phyloP scores from a whole-genome alignment of 2,329 filamentous ascomycete genomes.

The Paradendryphiella salina region DNA sequence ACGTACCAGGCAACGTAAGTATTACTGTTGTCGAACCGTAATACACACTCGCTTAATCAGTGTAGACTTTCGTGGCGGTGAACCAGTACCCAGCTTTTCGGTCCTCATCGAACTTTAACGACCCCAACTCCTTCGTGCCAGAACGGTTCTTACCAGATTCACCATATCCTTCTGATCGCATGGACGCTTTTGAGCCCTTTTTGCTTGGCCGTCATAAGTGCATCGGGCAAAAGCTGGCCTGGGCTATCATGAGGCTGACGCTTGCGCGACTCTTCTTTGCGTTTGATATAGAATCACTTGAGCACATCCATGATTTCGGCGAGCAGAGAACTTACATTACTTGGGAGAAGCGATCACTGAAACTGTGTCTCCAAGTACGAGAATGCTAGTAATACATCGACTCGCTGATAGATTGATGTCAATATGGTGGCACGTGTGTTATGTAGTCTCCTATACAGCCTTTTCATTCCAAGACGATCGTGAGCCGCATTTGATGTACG shows the following conservation, averaged over 20 bases:
- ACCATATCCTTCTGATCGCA: slow-evolving; percentile 29
- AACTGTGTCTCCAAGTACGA: neutral
- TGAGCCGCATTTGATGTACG: too few relatives aligned
- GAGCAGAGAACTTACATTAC: slow-evolving; percentile 25
- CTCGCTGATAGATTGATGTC: too few relatives aligned
- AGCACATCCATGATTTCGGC: slow-evolving; percentile 12
- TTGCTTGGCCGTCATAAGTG: slow-evolving; percentile 27
- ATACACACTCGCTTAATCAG: neutral
- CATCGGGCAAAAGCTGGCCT: slow-evolving; percentile 31
- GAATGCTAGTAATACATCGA: too few relatives aligned
- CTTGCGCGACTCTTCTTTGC: slow-evolving; percentile 46
- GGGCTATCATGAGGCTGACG: slow-evolving; percentile 40
- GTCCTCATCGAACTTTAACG: slow-evolving; percentile 31
- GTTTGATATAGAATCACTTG: slow-evolving; percentile 27
- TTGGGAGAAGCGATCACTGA: slow-evolving; percentile 24
- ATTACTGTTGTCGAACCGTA: too few relatives aligned
- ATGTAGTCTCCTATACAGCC: too few relatives aligned
- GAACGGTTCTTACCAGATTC: slow-evolving; percentile 34
- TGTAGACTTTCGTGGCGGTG: slow-evolving; percentile 26
- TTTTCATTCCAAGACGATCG: too few relatives aligned
- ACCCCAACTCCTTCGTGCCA: slow-evolving; percentile 33
- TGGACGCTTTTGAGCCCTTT: slow-evolving; percentile 28
- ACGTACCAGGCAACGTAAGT: slow-evolving; percentile 15
- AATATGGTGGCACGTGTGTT: too few relatives aligned
- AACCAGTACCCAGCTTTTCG: slow-evolving; percentile 34